Base-by-base conservation (phyloP, 768 basidiomycete species). In the Clavulina sp. region DNA sequence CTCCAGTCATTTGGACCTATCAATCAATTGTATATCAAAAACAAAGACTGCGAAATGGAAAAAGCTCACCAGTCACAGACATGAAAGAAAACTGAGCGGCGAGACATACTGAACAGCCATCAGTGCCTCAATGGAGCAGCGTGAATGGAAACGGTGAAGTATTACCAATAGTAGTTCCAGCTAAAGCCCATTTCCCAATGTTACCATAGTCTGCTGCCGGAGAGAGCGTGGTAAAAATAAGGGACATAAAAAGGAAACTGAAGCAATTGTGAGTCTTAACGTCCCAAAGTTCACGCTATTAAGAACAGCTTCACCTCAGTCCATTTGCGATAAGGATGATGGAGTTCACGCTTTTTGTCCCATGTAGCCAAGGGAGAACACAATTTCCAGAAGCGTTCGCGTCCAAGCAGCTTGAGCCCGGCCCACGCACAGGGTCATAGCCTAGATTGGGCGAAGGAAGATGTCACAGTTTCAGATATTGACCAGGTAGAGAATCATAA, bases 111-210 rank as follows among this genome's bases (percentile, higher is more conserved):
- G 75, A 80, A 0, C 81, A 76, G 57, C 80, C 88, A 59, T 86
- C 84, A 3, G 84, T 74, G 1, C 66, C 80, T 85, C 86, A 89
- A 54, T 81, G 85, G 32, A 87, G 68, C 40, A 77, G 64, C 0
- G 85, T 88, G 6, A 80, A 62, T 16, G 69, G 69, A 21, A 86
- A 66, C n/a, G n/a, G n/a, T n/a, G n/a, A n/a, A n/a, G n/a, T n/a
- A n/a, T n/a, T n/a, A n/a, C n/a, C n/a, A n/a, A n/a, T n/a, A n/a
- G n/a, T n/a, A n/a, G n/a, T n/a, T n/a, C n/a, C n/a, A n/a, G n/a
- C n/a, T n/a, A 88, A 68, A 5, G 86, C 62, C 83, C 84, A 87
- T 13, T 80, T 75, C 19, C 83, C 83, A 58, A 87, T 84, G 4
- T 66, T 71, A 3, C 80, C 80, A 56, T 82, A 84, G 60, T 84